phyloP scores from a whole-genome alignment of 2,329 filamentous ascomycete genomes.

The Beauveria sp. region DNA sequence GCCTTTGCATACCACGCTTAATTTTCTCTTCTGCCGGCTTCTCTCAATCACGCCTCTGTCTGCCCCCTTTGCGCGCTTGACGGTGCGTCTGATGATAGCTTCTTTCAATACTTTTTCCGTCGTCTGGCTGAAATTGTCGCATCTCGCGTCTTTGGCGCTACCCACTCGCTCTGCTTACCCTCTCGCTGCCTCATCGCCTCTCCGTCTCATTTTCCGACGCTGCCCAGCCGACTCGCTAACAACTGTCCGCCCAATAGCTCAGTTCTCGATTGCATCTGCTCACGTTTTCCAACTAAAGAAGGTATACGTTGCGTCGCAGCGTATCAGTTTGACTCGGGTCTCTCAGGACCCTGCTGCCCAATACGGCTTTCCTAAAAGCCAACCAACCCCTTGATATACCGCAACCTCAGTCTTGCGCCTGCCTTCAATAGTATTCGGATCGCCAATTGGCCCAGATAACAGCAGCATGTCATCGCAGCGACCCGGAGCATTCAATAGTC shows the following conservation, averaged over 20 bases:
- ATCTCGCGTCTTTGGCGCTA: not conserved
- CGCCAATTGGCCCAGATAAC: conserved; percentile 8
- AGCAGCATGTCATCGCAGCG: conserved; percentile 76
- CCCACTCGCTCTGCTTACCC: not conserved
- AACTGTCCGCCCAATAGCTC: not conserved
- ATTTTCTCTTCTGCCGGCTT: not conserved
- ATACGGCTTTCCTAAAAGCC: conserved; percentile 26
- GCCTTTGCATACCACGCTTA: not conserved
- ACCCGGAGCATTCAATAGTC: conserved; percentile 74
- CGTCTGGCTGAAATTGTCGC: not conserved
- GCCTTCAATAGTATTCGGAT: conserved; percentile 1
- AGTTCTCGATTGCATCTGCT: not conserved
- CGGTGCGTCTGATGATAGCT: not conserved
- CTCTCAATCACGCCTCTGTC: not conserved
- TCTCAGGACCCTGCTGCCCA: conserved; percentile 23
- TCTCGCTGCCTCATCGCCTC: not conserved
- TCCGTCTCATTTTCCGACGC: not conserved
- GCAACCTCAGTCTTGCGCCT: conserved; percentile 10
- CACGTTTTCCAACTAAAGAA: not conserved
- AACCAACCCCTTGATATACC: conserved; percentile 21
- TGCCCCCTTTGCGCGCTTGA: not conserved
- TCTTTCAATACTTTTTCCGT: not conserved
- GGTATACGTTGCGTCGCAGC: conserved; percentile 4
- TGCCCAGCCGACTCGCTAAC: not conserved
- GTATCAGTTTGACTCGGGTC: not conserved